A percentile compares a stretch with the other conserved stretches of the same genome.
Evolutionary conservation across 176 grass and related monocot genomes (phyloP).

Genomic region (Themeda triandra): DNA sequence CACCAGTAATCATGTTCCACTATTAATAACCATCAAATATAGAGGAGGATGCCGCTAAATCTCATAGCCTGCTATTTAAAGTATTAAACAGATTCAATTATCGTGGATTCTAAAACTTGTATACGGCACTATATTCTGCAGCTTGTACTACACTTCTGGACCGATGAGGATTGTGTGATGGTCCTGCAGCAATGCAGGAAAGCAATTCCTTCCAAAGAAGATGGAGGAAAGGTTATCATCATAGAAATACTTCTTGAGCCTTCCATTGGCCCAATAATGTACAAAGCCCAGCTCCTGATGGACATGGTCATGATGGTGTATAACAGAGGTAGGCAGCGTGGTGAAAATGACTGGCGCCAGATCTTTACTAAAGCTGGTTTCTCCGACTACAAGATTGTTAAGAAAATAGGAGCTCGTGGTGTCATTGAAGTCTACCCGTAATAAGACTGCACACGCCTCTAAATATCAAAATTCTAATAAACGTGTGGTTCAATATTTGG

Average conservation of each 20-base stretch:
- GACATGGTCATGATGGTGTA: slow-evolving; percentile 41
- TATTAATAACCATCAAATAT: no score
- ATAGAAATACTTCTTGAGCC: slow-evolving; percentile 26
- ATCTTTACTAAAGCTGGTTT: not conserved
- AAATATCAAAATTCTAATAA: not conserved
- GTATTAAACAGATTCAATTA: no score
- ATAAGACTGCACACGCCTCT: not conserved
- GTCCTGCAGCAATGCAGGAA: slow-evolving; percentile 42
- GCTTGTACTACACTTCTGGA: slow-evolving; percentile 35
- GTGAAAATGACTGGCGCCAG: slow-evolving; percentile 24
- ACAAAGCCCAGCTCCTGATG: slow-evolving; percentile 16
- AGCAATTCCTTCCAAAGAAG: slow-evolving; percentile 23
- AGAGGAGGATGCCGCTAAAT: no score
- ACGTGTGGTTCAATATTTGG: not conserved
- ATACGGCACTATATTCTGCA: not conserved
- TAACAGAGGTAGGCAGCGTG: slow-evolving; percentile 23
- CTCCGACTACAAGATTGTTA: not conserved
- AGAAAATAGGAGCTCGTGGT: not conserved
- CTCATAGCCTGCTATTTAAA: no score
- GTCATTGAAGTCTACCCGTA: not conserved
- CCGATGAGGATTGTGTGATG: slow-evolving; percentile 44
- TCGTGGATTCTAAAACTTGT: no score
- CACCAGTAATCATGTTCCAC: no score
- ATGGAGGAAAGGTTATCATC: slow-evolving; percentile 48
- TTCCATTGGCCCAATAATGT: not conserved